phyloP scores from a whole-genome alignment of 2,329 filamentous ascomycete genomes.

The Paracamarosporium sp. region DNA sequence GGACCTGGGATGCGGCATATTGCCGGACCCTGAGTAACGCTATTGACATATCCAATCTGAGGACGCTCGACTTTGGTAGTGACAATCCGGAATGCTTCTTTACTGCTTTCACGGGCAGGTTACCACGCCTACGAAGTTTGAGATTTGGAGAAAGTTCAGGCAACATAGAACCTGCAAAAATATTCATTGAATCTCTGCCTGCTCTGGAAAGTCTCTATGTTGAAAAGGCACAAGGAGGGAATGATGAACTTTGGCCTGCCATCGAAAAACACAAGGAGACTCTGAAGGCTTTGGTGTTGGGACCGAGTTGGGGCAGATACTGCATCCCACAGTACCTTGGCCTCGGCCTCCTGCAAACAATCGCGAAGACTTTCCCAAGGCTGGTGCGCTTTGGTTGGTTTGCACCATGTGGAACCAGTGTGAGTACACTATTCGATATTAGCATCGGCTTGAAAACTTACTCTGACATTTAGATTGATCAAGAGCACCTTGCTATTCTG shows the following conservation, averaged over 20 bases:
- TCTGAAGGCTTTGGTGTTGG: constrained; percentile 4
- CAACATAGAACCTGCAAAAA: not conserved
- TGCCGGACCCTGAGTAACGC: constrained; percentile 4
- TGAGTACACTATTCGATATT: not conserved
- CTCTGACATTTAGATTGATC: not conserved
- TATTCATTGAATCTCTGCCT: not conserved
- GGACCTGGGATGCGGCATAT: constrained; percentile 8
- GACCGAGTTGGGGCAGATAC: not conserved
- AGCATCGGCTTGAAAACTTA: too few species aligned
- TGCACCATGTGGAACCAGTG: not conserved
- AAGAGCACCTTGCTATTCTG: not conserved
- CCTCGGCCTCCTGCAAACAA: not conserved
- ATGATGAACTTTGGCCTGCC: constrained; percentile 11
- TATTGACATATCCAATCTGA: constrained; percentile 8
- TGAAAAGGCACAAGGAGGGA: not conserved
- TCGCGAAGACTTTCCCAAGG: not conserved
- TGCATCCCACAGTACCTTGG: not conserved
- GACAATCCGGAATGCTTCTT: constrained; percentile 14
- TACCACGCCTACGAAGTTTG: constrained; percentile 11
- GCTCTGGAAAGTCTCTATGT: constrained; percentile 2
- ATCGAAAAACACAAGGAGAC: constrained; percentile 15
- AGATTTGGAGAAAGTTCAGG: not conserved
- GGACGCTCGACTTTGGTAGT: constrained; percentile 13
- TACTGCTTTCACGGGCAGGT: not conserved
- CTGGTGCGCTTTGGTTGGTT: not conserved